Conservation (phyloP, 306 rosid species). For the Prunus fruticosa region DNA sequence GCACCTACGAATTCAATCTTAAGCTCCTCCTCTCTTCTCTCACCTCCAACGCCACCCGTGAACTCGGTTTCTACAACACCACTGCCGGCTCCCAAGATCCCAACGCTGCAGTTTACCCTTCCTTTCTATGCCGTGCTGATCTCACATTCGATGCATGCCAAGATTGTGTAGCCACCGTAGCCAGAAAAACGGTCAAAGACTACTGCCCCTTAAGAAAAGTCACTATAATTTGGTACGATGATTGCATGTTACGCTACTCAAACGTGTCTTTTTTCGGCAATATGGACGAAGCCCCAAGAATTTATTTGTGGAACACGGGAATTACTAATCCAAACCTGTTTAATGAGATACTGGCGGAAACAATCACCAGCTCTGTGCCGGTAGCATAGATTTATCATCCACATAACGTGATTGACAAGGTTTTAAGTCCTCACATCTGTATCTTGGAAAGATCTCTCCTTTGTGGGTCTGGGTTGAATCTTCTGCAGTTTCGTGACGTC, state of each 20-base stretch:
- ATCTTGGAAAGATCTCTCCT: too few relatives aligned
- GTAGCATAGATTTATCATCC: too few relatives aligned
- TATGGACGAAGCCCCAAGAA: fast-evolving
- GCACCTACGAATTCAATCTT: conserved; percentile 33
- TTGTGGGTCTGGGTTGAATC: too few relatives aligned
- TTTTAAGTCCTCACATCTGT: too few relatives aligned
- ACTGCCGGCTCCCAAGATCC: not conserved
- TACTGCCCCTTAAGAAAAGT: conserved; percentile 16
- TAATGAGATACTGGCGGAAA: not conserved
- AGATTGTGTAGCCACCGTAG: conserved; percentile 13
- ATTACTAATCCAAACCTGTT: not conserved
- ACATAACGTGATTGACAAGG: too few relatives aligned
- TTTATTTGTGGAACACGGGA: fast-evolving
- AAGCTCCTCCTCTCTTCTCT: not conserved
- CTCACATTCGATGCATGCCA: not conserved
- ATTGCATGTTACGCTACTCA: conserved; percentile 42
- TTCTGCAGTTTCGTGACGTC: too few relatives aligned
- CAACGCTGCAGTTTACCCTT: not conserved
- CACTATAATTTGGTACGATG: conserved; percentile 23
- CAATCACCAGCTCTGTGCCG: too few relatives aligned
- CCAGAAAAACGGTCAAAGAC: not conserved
- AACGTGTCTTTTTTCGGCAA: conserved; percentile 15
- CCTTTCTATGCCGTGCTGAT: conserved; percentile 11
- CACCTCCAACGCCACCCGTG: not conserved
- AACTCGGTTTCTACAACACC: conserved; percentile 2